phyloP scores from a whole-genome alignment of 2,329 filamentous ascomycete genomes.

The Thielaviopsis punctulata region DNA sequence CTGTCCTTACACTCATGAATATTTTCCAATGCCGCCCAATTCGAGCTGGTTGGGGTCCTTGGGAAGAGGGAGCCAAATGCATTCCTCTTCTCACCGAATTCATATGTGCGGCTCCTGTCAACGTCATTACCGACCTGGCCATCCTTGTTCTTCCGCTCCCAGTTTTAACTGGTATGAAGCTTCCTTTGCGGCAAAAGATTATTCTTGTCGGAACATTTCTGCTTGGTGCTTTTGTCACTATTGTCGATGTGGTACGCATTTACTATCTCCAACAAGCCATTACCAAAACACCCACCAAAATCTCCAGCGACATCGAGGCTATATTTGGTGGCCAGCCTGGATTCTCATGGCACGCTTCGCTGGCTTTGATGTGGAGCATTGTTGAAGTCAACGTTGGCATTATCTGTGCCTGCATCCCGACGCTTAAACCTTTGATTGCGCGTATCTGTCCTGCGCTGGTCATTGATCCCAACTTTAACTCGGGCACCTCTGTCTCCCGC shows the following conservation, averaged over 20 bases:
- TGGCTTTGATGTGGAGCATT: constrained; percentile 85
- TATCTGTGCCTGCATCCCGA: constrained; percentile 82
- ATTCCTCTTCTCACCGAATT: constrained; percentile 45
- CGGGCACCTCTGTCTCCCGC: background rate
- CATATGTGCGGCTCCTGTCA: constrained; percentile 67
- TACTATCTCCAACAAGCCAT: constrained; percentile 72
- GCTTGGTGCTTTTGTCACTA: constrained; percentile 70
- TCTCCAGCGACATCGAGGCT: constrained; percentile 22
- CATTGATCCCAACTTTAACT: constrained; percentile 25
- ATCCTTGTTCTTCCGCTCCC: constrained; percentile 79
- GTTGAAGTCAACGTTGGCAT: constrained; percentile 86
- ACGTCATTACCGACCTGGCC: constrained; percentile 79
- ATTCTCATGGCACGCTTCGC: constrained; percentile 58
- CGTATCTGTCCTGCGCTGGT: constrained; percentile 40
- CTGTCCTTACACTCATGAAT: constrained; percentile 69
- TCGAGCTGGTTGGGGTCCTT: constrained; percentile 44
- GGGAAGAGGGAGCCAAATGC: constrained; percentile 23
- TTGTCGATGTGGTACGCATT: constrained; percentile 78
- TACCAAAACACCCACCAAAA: constrained; percentile 22
- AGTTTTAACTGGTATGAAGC: constrained; percentile 67
- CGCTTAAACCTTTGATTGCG: constrained; percentile 69
- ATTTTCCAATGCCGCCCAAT: constrained; percentile 73
- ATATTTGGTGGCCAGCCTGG: constrained; percentile 35
- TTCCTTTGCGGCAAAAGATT: constrained; percentile 72
- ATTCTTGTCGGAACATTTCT: constrained; percentile 76